These are phyloP conservation scores for Coleophoma eucalyptorum DNA, from an alignment of 2,329 filamentous ascomycete species.

Conservation along the genomic window DNA sequence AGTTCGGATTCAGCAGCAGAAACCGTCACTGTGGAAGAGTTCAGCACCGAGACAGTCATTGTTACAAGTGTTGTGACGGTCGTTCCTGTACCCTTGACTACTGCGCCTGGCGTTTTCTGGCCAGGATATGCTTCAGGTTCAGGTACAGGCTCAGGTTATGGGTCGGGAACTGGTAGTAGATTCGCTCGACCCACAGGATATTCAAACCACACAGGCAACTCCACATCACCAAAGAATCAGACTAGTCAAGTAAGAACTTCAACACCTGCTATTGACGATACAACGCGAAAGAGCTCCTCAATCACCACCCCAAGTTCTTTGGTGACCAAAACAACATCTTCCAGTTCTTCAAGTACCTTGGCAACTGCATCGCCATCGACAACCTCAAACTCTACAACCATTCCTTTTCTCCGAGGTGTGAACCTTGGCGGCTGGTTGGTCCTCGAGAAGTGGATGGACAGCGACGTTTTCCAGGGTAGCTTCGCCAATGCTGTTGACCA, in stretches of 20 bases:
- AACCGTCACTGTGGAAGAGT: neutral
- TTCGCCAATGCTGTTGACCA: conserved; percentile 30
- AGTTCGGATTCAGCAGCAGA: neutral
- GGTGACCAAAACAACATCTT: neutral
- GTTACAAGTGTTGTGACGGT: conserved; percentile 11
- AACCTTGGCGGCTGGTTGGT: conserved; percentile 31
- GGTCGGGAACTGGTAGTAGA: conserved; percentile 6
- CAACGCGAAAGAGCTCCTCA: conserved; percentile 2
- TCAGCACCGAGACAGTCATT: neutral
- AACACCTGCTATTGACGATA: neutral
- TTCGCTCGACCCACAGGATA: conserved; percentile 8
- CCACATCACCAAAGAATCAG: neutral
- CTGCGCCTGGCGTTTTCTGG: conserved; percentile 4
- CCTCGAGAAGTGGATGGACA: conserved; percentile 38
- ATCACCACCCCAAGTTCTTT: neutral
- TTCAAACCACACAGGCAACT: neutral
- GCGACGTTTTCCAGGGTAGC: conserved; percentile 26
- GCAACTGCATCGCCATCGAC: neutral
- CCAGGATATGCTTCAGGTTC: conserved; percentile 4
- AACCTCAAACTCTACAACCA: neutral
- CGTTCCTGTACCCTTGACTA: conserved; percentile 8
- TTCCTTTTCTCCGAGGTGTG: conserved; percentile 30
- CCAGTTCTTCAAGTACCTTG: neutral
- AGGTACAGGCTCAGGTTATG: neutral
- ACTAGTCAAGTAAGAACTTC: neutral